These are phyloP conservation scores for Marasmius oreades DNA, from an alignment of 1,284 basidiomycete genomes.

Conservation along the genomic window DNA sequence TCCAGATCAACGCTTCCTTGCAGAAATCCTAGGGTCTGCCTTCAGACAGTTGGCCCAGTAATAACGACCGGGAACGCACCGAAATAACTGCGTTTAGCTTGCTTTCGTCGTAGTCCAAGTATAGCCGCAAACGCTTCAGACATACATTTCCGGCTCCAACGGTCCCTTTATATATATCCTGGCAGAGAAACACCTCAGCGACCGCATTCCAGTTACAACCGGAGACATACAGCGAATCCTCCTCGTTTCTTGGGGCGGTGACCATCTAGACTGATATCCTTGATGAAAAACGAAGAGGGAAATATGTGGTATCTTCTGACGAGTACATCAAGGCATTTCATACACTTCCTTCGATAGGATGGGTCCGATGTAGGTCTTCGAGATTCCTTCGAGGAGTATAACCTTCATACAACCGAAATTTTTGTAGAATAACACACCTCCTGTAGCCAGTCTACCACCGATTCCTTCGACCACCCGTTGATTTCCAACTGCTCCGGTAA, in stretches of 20 bases:
- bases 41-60: not conserved
- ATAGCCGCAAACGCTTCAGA: conserved; percentile 10
- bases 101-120: not conserved
- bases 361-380: too few species aligned
- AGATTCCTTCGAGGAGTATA: too few species aligned
- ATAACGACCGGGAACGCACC: not conserved
- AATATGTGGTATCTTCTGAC: too few species aligned
- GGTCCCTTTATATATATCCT: conserved; percentile 10
- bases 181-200: not conserved
- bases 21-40: not conserved
- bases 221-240: conserved; percentile 25
- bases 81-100: not conserved
- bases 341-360: too few species aligned
- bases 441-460: too few species aligned
- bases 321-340: too few species aligned
- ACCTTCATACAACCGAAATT: too few species aligned
- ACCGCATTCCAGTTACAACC: not conserved
- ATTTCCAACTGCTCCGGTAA: too few species aligned
- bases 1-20: conserved; percentile 15
- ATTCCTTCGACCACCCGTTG: too few species aligned
- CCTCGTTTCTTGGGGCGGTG: conserved; percentile 14
- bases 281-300: too few species aligned
- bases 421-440: too few species aligned
- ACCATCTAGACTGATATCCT: too few species aligned
- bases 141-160: not conserved